Base-by-base conservation (phyloP, 345 rosid species). In the Passiflora organensis region DNA sequence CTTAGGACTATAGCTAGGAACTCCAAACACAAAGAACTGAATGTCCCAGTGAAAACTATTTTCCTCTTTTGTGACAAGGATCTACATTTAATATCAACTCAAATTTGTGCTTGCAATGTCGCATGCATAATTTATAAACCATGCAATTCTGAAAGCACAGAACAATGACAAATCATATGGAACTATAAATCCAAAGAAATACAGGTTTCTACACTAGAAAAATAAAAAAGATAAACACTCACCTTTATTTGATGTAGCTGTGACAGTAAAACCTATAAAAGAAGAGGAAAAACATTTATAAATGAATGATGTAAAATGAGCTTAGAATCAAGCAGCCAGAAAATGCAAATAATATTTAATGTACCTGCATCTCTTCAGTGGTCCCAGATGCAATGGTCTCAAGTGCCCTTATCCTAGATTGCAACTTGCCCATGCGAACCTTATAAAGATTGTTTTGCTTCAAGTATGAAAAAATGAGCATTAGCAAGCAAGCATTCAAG, bases 341-440 rank as follows among this genome's bases (percentile, higher is more conserved):
- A 48, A 59, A 32, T 36, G 23, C 53, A 43, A 60, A 56, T 38
- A 14, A 12, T 37, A 45, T 41, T 41, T 32, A 17, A 55, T 58
- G 15, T 68, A 93, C 99, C 91, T 78, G 82, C 42, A 84, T 79
- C 75, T 93, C 99, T 69, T 80, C 80, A 43, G 78, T 63, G 37
- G 82, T 64, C 63, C 97, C 97, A 58, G 75, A 72, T 52, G 74
- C 83, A 51, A 93, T 78, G 67, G 96, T 80, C 70, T 89, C 99
- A 56, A 89, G 76, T 19, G 75, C 83, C 69, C 71, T 84, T 44
- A 84, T 72, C 72, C 76, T 85, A 56, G 87, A 79, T 60, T 76
- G 88, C 68, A 78, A 86, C 78, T 83, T 93, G 62, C 82, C 94
- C 45, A 86, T 84, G 49, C 82, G 85, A 59, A 68, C 79, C 63